These are phyloP conservation scores for Corymbia calophylla DNA, from an alignment of 441 rosid species.

Conservation along the genomic window DNA sequence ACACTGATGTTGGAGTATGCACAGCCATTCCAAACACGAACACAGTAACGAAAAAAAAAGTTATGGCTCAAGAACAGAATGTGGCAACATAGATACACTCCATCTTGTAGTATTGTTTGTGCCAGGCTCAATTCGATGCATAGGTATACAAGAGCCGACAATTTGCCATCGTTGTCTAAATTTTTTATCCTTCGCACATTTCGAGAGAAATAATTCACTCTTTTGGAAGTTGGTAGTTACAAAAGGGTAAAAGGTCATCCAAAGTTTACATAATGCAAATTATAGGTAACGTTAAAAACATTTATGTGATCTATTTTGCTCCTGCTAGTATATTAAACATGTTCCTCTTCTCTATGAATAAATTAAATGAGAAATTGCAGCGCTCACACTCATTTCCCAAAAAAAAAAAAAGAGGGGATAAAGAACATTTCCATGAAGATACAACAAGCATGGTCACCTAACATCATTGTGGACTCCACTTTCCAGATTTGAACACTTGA, in stretches of 20 bases:
- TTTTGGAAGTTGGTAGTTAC: not conserved
- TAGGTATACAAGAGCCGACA: not conserved
- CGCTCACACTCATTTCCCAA: not conserved
- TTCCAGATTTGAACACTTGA: constrained; percentile 55
- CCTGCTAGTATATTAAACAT: not conserved
- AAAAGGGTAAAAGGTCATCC: not conserved
- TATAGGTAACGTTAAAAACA: not conserved
- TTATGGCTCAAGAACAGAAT: not conserved
- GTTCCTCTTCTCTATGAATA: not conserved
- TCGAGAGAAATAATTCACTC: not conserved
- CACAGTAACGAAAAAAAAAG: not conserved
- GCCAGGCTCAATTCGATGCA: not conserved
- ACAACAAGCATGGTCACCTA: not conserved
- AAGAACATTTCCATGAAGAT: not conserved
- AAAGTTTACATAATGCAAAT: not conserved
- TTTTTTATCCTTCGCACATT: not conserved
- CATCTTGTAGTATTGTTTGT: not conserved
- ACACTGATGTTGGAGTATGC: not conserved
- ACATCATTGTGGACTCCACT: constrained; percentile 30
- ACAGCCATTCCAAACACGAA: not conserved
- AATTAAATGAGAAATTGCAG: not conserved
- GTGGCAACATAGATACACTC: not conserved
- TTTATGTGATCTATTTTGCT: not conserved
- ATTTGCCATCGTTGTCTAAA: not conserved
- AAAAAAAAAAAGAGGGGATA: not conserved